Evolutionary conservation across 441 rosid species (phyloP), one percentile per base, ranked within the genome.

Genomic region (Mallotus japonicus): DNA sequence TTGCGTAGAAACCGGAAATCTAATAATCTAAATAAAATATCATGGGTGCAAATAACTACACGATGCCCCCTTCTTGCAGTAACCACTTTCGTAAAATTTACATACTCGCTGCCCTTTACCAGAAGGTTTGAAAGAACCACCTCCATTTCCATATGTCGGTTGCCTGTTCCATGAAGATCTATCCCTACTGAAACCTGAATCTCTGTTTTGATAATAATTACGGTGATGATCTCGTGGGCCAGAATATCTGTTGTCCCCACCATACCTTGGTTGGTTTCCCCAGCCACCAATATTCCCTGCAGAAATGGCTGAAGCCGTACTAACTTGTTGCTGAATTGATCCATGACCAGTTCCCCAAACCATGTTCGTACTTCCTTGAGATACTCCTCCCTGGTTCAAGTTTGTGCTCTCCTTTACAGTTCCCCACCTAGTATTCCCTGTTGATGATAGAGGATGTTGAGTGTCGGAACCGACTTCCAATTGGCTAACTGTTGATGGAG

Each of bases 1-100:
- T 73, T 58, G 24, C 53, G n/a, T 32, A 46, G 47, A 46, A 61
- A 42, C 49, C 55, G 47, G 44, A n/a, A 55, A 76, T 69, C 59
- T 76, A 76, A 72, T 11, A 8, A 54, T 15, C 15, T 16, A 49
- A 14, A 28, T 53, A 8, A 9, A n/a, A 12, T 32, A 28, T 89
- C 75, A 84, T 22, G 92, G 95, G 79, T 96, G 99, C 88, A 88
- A 85, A 86, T 70, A 93, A 82, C 87, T 86, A 78, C 98, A 93
- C 15, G 91, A 83, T 47, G 93, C 88, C 62, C 98, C 99, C 81
- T 75, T 93, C 83, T 82, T 93, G 90, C 98, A 92, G 59, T 72
- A 15, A 62, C 98, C 99, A 54, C 58, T 87, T 85, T 85, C 95
- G n/a, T 92, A 72, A 75, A 84, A 93, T 87, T 93, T 96, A 84